These are phyloP conservation scores for Rhododendron kiyosumense DNA, from an alignment of 148 eudicot species.

Conservation along the genomic window DNA sequence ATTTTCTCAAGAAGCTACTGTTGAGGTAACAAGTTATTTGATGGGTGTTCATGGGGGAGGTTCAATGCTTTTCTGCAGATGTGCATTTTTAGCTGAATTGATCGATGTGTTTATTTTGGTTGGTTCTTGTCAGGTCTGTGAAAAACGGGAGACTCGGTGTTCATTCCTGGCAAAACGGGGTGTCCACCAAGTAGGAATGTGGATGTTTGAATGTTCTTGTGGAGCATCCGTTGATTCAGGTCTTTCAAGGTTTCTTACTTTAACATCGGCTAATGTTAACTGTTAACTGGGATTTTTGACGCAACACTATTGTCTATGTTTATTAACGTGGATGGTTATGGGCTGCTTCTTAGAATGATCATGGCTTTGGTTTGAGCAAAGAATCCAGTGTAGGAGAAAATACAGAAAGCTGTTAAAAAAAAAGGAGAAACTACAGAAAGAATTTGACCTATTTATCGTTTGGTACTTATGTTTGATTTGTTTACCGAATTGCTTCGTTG, in stretches of 20 bases:
- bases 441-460: background rate
- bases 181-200: conserved; percentile 68
- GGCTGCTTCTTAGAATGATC: background rate
- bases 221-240: conserved; percentile 18
- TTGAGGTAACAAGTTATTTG: conserved; percentile 29
- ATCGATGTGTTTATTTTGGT: conserved; percentile 1
- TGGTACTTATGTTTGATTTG: background rate
- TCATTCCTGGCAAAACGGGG: conserved; percentile 50
- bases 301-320: background rate
- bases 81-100: background rate
- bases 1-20: conserved; percentile 53
- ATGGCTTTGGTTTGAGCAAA: background rate
- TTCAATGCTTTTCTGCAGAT: background rate
- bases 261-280: background rate
- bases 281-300: background rate
- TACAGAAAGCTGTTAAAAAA: too few relatives aligned
- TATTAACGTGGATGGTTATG: background rate
- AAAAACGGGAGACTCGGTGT: conserved; percentile 52
- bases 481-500: background rate
- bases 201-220: conserved; percentile 78
- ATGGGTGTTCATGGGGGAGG: background rate
- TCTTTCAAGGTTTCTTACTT: conserved; percentile 32
- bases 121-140: conserved; percentile 35
- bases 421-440: too few relatives aligned
- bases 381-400: background rate